Conservation (phyloP, 441 rosid genomes). For the Macaranga tanarius region DNA sequence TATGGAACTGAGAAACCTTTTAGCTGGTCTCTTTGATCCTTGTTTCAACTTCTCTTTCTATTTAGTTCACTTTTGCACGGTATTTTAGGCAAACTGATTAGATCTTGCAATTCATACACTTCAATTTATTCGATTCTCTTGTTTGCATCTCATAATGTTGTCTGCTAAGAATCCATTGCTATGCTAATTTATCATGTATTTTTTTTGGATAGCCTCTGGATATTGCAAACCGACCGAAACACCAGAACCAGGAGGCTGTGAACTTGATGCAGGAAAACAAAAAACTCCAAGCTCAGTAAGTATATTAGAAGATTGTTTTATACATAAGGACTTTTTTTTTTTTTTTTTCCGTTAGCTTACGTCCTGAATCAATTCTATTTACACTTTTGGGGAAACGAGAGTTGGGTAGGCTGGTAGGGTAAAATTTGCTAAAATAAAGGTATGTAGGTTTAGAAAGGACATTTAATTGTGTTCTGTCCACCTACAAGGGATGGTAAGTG, state of each 20-base stretch:
- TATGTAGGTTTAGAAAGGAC: too few relatives aligned
- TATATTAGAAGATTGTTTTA: slow-evolving; percentile 11
- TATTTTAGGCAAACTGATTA: slow-evolving; percentile 1
- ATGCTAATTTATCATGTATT: slow-evolving; percentile 1
- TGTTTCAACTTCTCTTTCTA: background rate
- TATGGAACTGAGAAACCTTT: slow-evolving; percentile 1
- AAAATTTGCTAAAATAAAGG: too few relatives aligned
- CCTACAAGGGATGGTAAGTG: too few relatives aligned
- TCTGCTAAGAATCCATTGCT: slow-evolving; percentile 1
- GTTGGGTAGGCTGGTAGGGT: too few relatives aligned
- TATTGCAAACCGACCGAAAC: slow-evolving; percentile 32
- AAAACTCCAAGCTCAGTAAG: slow-evolving; percentile 73
- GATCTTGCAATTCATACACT: background rate
- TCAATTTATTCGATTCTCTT: background rate
- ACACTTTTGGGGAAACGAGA: background rate
- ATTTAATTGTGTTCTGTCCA: too few relatives aligned
- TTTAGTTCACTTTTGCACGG: background rate
- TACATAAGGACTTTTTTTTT: background rate
- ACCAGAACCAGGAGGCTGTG: slow-evolving; percentile 35
- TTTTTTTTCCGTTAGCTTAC: too few relatives aligned
- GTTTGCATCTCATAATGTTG: background rate
- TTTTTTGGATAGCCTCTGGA: slow-evolving; percentile 31
- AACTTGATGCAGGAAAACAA: slow-evolving; percentile 65
- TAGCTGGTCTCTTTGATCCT: background rate
- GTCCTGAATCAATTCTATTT: background rate